Conservation (phyloP, 345 rosid species). For the Fremontodendron californicum region DNA sequence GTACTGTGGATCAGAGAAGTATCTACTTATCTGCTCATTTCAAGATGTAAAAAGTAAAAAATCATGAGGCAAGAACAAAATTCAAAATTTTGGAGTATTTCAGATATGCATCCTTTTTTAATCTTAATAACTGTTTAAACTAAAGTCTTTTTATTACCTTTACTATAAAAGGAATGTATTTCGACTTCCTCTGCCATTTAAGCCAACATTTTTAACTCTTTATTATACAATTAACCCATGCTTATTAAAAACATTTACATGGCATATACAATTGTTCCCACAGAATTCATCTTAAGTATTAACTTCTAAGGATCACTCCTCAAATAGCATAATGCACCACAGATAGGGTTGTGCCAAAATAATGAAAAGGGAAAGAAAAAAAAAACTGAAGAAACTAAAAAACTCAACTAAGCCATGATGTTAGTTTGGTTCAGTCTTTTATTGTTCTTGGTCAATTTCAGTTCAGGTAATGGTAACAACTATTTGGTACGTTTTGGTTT, state of each 20-base stretch:
- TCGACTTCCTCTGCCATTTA: not conserved
- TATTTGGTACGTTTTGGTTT: not conserved
- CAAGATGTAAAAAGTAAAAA: not conserved
- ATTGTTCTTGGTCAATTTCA: not conserved
- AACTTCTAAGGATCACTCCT: not conserved
- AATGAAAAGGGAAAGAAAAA: not conserved
- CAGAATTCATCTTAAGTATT: not conserved
- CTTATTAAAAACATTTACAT: not conserved
- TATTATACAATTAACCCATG: not conserved
- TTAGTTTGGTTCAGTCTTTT: not conserved
- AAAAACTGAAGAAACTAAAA: not conserved
- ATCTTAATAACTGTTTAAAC: not conserved
- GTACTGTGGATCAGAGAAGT: constrained; percentile 56
- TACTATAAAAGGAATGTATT: not conserved
- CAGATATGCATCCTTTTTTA: not conserved
- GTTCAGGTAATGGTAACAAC: not conserved
- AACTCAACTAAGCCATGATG: not conserved
- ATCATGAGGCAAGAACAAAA: not conserved
- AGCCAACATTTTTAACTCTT: not conserved
- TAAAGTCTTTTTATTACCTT: not conserved
- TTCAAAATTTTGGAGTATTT: not conserved
- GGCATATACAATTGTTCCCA: not conserved
- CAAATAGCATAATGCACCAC: not conserved
- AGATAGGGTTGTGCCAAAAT: not conserved
- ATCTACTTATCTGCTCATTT: constrained; percentile 68